Percentiles rank a stretch among this genome's conserved stretches.
These are phyloP conservation scores for Cornus suecica DNA, from an alignment of 148 eudicot genomes.

Conservation along the genomic window DNA sequence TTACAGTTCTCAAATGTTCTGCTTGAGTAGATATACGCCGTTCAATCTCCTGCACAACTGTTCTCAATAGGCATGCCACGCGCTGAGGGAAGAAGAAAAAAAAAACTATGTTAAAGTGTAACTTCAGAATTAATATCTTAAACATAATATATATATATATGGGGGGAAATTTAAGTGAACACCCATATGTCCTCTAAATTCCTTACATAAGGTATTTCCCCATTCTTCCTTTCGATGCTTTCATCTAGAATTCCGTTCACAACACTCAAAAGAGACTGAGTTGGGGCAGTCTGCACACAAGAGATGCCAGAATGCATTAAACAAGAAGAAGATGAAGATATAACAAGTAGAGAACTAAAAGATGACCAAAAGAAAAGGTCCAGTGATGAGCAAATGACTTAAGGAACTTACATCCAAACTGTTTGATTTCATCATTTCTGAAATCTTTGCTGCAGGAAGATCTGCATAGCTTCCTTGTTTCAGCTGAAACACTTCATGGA, in stretches of 20 bases:
- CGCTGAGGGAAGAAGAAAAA: constrained; percentile 45
- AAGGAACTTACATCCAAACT: constrained; percentile 71
- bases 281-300: constrained; percentile 85
- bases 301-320: constrained; percentile 4
- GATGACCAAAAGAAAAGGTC: neutral
- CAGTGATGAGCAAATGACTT: neutral
- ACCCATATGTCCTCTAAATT: constrained; percentile 1
- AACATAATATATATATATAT: neutral
- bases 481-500: constrained; percentile 82
- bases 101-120: constrained; percentile 10
- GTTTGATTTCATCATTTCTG: constrained; percentile 86
- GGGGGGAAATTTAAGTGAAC: neutral
- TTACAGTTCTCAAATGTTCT: constrained; percentile 86
- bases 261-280: constrained; percentile 85
- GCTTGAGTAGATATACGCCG: constrained; percentile 88
- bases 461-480: constrained; percentile 69
- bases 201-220: constrained; percentile 83
- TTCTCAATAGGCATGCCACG: constrained; percentile 81
- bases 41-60: constrained; percentile 95
- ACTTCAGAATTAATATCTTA: neutral
- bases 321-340: constrained; percentile 10
- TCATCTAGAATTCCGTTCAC: constrained; percentile 86
- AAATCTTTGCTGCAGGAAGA: constrained; percentile 68
- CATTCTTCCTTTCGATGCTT: constrained; percentile 71
- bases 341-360: neutral